Evolutionary conservation across 495 filamentous ascomycete genomes (phyloP), one percentile per base, ranked within the genome.

Genomic region (Chlorociboria aeruginascens): DNA sequence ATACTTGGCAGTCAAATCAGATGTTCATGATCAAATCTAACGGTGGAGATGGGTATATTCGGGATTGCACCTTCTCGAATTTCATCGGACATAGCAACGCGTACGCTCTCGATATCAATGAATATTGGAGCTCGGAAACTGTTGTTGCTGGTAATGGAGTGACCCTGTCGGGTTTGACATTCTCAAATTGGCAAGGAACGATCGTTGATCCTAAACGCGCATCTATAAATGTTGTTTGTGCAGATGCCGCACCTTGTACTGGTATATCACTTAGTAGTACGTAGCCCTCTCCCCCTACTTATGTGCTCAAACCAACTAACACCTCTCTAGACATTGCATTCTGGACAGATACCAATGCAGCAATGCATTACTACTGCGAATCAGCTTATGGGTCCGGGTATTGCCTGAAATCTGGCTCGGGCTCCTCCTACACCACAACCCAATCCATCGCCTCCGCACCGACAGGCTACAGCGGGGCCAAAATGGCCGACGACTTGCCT

Each of bases 171-270:
- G 68, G 71, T 52, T 60, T 79, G 43, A 72, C 66, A 0, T 69
- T 76, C 62, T 63, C 34, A 25, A 76, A 75, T 65, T 79, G 73
- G 74, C 71, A 71, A 45, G 77, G 76, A 16, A 75, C 70, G 7
- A 67, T 70, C 36, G 56, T 66, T 6, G 56, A 77, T 50, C 51
- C 63, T 9, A 34, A 59, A 31, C 69, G 74, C 7, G 72, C 73
- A 0, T 72, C 74, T 0, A 67, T 79, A 46, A 60, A 70, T 46
- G 59, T 63, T 12, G 65, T 65, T 1, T 57, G 54, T 40, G 38
- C 54, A 8, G 9, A 43, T 7, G 40, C 28, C 2, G 50, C 48
- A 8, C 76, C 76, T 12, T 75, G 76, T 60, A 72, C 65, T 6
- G 71, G 69, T 31, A 65, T 79, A 46, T 70, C 61, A 16, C 8